phyloP scores from a whole-genome alignment of 2,329 filamentous ascomycete species.

The Ophiosphaerella narmari region DNA sequence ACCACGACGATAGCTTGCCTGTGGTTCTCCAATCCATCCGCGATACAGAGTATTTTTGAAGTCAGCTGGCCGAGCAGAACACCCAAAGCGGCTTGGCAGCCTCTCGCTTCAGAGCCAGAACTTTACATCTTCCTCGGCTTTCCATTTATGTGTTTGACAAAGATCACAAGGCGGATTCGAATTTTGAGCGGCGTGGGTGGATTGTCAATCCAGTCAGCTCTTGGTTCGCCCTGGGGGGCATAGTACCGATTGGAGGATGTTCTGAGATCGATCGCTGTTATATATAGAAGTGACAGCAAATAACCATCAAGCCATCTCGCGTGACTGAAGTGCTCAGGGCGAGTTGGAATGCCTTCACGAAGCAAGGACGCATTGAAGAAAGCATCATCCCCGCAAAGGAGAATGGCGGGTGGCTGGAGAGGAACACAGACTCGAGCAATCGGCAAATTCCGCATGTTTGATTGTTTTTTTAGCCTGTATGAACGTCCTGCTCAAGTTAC shows the following conservation, averaged over 20 bases:
- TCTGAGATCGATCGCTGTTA: conserved; percentile 4
- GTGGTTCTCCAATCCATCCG: not conserved
- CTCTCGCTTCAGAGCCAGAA: not conserved
- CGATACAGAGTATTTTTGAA: not conserved
- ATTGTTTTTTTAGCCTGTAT: not conserved
- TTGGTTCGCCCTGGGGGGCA: not conserved
- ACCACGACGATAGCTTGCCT: not conserved
- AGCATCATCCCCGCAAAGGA: conserved; percentile 12
- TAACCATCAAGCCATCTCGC: conserved; percentile 15
- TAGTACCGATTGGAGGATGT: not conserved
- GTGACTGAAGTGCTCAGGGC: conserved; percentile 3
- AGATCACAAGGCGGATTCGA: not conserved
- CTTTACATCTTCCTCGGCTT: not conserved
- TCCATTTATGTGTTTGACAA: not conserved
- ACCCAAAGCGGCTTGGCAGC: conserved; percentile 1
- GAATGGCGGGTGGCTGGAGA: conserved; percentile 6
- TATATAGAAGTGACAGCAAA: conserved; percentile 10
- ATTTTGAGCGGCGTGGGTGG: not conserved
- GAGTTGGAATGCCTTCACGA: not conserved
- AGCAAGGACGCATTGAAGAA: conserved; percentile 3
- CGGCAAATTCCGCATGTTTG: not conserved
- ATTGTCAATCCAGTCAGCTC: not conserved
- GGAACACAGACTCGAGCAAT: not conserved
- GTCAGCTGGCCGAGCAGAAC: conserved; percentile 1
- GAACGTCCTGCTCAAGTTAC: conserved; percentile 2